Conservation (phyloP, 1,139 yeast genomes). For the Pichia terricola region DNA sequence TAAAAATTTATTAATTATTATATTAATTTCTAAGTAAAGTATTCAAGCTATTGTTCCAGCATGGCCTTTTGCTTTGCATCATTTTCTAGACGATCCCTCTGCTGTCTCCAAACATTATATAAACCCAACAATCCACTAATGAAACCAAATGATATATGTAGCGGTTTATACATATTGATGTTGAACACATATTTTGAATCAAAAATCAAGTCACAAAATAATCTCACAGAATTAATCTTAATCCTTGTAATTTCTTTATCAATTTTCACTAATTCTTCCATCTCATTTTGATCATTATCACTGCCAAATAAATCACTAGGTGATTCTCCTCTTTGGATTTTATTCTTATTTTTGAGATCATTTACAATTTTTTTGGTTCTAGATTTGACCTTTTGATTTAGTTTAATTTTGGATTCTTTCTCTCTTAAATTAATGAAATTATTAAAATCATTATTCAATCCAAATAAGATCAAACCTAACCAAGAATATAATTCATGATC, state of each 20-base stretch:
- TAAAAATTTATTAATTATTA: too few relatives aligned
- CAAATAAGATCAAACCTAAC: slow-evolving; percentile 52
- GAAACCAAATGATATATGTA: slow-evolving; percentile 23
- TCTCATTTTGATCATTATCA: not conserved
- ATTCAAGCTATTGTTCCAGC: not conserved
- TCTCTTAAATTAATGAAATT: slow-evolving; percentile 32
- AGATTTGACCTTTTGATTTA: slow-evolving; percentile 29
- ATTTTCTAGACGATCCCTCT: slow-evolving; percentile 15
- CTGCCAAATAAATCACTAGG: not conserved
- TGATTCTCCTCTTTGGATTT: not conserved
- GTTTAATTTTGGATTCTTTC: slow-evolving; percentile 36
- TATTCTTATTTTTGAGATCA: slow-evolving; percentile 3
- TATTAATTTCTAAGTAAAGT: too few relatives aligned
- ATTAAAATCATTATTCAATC: slow-evolving; percentile 38
- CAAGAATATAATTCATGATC: slow-evolving; percentile 52
- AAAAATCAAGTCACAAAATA: slow-evolving; percentile 33
- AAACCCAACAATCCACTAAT: slow-evolving; percentile 33
- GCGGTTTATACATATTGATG: slow-evolving; percentile 22
- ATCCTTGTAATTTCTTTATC: slow-evolving; percentile 23
- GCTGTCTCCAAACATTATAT: slow-evolving; percentile 31
- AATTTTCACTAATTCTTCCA: slow-evolving; percentile 22
- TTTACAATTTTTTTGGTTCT: slow-evolving; percentile 20
- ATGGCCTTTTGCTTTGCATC: slow-evolving; percentile 3
- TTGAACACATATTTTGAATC: slow-evolving; percentile 34
- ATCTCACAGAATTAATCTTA: slow-evolving; percentile 28